Conservation (phyloP, 495 filamentous ascomycete genomes). For the Annulohypoxylon nitens region DNA sequence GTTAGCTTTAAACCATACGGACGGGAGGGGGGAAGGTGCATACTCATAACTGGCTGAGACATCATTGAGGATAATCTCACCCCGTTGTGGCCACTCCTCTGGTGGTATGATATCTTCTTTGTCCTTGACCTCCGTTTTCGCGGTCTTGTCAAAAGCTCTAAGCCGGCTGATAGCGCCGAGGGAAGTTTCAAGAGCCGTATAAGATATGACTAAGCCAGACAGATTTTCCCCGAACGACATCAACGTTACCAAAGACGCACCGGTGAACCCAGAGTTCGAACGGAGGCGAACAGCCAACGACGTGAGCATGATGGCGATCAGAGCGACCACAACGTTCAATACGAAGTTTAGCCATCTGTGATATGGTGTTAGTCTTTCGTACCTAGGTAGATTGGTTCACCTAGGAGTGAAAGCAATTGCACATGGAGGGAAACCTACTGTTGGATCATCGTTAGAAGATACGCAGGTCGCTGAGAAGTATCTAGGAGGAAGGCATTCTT, state of each 20-base stretch:
- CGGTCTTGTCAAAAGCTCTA: constrained; percentile 57
- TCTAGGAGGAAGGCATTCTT: constrained; percentile 65
- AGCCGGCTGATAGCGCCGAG: constrained; percentile 69
- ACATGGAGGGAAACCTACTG: constrained; percentile 37
- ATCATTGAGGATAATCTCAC: constrained; percentile 39
- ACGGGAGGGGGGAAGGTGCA: not conserved
- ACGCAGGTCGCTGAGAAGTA: constrained; percentile 69
- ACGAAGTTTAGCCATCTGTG: constrained; percentile 64
- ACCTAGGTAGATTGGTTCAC: not conserved
- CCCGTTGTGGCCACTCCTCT: constrained; percentile 48
- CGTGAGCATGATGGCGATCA: constrained; percentile 63
- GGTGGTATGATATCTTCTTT: constrained; percentile 54
- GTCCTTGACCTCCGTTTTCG: constrained; percentile 52
- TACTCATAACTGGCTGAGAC: constrained; percentile 53
- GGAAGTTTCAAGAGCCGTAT: constrained; percentile 59
- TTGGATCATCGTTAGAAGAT: constrained; percentile 70
- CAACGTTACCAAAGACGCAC: constrained; percentile 61
- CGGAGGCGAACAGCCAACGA: constrained; percentile 60
- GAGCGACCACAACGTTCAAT: constrained; percentile 63
- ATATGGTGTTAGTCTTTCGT: constrained; percentile 4
- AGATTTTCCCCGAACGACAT: constrained; percentile 46
- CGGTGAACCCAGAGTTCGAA: constrained; percentile 63
- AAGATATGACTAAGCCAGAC: constrained; percentile 38
- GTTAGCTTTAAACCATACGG: constrained; percentile 16
- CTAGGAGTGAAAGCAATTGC: not conserved